Evolutionary conservation across 208 protist genomes (phyloP), one percentile per base, ranked within the genome.

Genomic region (Leishmania arabica): DNA sequence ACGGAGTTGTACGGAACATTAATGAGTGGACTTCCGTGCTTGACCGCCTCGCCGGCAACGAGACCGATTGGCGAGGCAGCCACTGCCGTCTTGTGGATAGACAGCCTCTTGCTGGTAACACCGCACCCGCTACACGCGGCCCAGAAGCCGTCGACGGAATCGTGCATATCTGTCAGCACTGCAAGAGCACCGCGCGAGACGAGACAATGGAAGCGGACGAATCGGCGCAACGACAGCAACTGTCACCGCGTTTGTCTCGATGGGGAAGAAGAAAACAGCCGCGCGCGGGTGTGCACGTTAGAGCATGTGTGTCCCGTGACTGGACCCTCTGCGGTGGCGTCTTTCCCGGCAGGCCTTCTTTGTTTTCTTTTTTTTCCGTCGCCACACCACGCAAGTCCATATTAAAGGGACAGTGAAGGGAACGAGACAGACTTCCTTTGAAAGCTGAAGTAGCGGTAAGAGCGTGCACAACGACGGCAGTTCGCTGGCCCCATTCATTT

Each of bases 1-100:
- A 89, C 86, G n/a, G 82, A 65, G 45, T 79, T 76, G 84, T 96
- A 96, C 9, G 95, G 95, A 19, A 96, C 91, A 24, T 74, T 89
- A 51, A 93, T 83, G 51, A 98, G 75, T 0, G 91, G 87, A 3
- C 84, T 79, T 24, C 94, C 94, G 70, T 88, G 75, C 58, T 86
- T 85, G 31, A 94, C 74, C 0, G 84, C 31, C 65, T 95, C 90
- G 27, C 72, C 86, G 3, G 79, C 71, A 42, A 89, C 68, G 15
- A 97, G 80, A 0, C 87, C 87, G 15, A 93, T 34, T 6, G 86
- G 83, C 56, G 82, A 64, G 70, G 77, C 73, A 56, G 71, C 51
- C 56, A 74, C 24, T 68, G 78, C 64, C 24, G 40, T 71, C 27
- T 60, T 42, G 45, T 77, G 79, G 24, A 96, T 21, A 7, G 75